Base-by-base conservation (phyloP, 1,284 basidiomycete species). In the Ustilago bromivora region DNA sequence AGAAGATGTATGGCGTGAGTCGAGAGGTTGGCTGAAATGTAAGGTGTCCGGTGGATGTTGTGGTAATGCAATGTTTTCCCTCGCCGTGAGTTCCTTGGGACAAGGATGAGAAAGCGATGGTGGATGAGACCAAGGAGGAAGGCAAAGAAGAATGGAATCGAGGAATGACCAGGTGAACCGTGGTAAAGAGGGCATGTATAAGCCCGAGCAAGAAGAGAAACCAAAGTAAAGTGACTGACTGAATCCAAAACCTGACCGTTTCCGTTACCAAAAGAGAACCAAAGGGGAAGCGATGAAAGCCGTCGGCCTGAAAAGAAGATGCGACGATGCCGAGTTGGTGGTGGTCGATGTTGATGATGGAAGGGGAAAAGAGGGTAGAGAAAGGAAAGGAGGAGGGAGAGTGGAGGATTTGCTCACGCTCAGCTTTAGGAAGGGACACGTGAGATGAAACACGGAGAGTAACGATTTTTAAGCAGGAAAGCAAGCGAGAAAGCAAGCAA, bases 141-240 rank as follows among this genome's bases (percentile, higher is more conserved):
- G 19, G 11, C n/a, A 41, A 12, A 17, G 19, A 46, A 19, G n/a
- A 46, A 46, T 19, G 23, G n/a, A n/a, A 15, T 15, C 15, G n/a
- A 19, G 43, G 3, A 15, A 9, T 6, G 5, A 46, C 43, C 7
- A 19, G 43, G 43, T 46, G 13, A 46, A 46, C 4, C 43, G 43
- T 46, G 43, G 43, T 19, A 46, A 46, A 17, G n/a, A 19, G 43
- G 43, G 23, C 23, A 46, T 19, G 23, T 51, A 28, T 51, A 32
- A 51, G 49, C 13, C 49, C 49, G 49, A 51, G 49, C 31, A 51
- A 51, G n/a, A 31, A 51, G n/a, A 51, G 49, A 51, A 51, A 28
- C 49, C 43, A 46, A 46, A 46, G 43, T 46, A 46, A 46, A 46
- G 43, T 46, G 43, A 46, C 38, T 40, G 38, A 40, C 49, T 15